Evolutionary conservation across 768 basidiomycete genomes (phyloP).

Genomic region (Pilatotrama ljubarskyi): DNA sequence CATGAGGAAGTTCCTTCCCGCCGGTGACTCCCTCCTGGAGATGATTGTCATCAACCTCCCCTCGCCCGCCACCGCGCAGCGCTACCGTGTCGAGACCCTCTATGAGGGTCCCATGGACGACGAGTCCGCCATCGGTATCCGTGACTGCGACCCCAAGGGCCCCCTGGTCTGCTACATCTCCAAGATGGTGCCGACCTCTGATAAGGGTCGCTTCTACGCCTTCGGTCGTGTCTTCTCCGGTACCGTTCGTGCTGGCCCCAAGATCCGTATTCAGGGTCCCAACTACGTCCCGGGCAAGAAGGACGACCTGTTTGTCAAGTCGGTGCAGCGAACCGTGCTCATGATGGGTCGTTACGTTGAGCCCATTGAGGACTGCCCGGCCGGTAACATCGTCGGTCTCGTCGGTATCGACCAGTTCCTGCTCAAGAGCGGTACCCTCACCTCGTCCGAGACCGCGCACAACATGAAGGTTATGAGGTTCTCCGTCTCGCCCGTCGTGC

Average conservation of each 20-base stretch:
- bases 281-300: slow-evolving; percentile 99
- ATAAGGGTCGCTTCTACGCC: slow-evolving; percentile 99
- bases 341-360: slow-evolving; percentile 99
- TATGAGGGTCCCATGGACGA: slow-evolving; percentile 99
- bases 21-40: slow-evolving; percentile 97
- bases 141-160: slow-evolving; percentile 95
- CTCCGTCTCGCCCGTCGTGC: slow-evolving; percentile 99
- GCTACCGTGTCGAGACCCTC: slow-evolving; percentile 98
- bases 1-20: slow-evolving; percentile 99
- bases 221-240: slow-evolving; percentile 99
- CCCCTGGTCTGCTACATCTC: slow-evolving; percentile 98
- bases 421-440: slow-evolving; percentile 98
- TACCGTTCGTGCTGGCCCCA: slow-evolving; percentile 94
- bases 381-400: slow-evolving; percentile 98
- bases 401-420: slow-evolving; percentile 99
- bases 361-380: slow-evolving; percentile 98
- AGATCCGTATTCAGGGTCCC: slow-evolving; percentile 98
- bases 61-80: slow-evolving; percentile 94
- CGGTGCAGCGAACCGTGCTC: slow-evolving; percentile 96
- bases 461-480: slow-evolving; percentile 99
- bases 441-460: slow-evolving; percentile 97
- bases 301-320: slow-evolving; percentile 96
- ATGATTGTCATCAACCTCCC: slow-evolving; percentile 99
- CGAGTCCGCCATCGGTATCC: slow-evolving; percentile 97
- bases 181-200: slow-evolving; percentile 99